Base-by-base conservation (phyloP, 2,329 filamentous ascomycete genomes). In the Xylaria sp. region DNA sequence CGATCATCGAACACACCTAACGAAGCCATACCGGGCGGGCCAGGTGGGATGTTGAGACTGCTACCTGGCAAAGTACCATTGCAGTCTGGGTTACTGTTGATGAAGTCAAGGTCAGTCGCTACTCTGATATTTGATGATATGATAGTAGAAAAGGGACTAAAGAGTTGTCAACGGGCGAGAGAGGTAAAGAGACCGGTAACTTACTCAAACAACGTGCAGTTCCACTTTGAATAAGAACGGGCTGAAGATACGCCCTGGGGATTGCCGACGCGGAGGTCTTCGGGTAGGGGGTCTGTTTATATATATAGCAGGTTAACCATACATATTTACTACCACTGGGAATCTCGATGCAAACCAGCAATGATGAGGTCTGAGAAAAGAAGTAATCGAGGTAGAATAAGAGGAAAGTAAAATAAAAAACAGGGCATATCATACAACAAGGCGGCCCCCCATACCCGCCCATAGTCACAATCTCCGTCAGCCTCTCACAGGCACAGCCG, bases 191-290 rank as follows among this genome's bases (percentile, higher is more conserved):
- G n/a, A 40, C 10, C 26, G 20, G 3, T 13, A 4, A 46, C 73
- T 66, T 69, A 75, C 73, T 70, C 73, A 17, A 69, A 74, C 59
- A 74, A 48, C 10, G 73, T 74, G 49, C 73, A 76, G 49, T 74
- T 76, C 72, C 72, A 76, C 61, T 65, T 66, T 59, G 71, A 73
- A 26, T 74, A 75, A 13, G 74, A 72, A 11, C 70, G 66, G 1
- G 71, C 74, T 0, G 74, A 76, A 3, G 74, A 75, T 11, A 76
- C 72, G 53, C 74, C 74, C 57, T 76, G 72, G 7, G 73, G 73
- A 31, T 70, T 67, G 4, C 74, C 73, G 13, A 74, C 71, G 26
- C 69, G 73, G 2, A 76, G 71, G 56, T 70, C 71, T 13, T 72
- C 42, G 2, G 74, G 74, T 0, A 76, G 72, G 20, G 68, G 71